Conservation (phyloP, 2,329 filamentous ascomycete species). For the Aspergillus sp. region DNA sequence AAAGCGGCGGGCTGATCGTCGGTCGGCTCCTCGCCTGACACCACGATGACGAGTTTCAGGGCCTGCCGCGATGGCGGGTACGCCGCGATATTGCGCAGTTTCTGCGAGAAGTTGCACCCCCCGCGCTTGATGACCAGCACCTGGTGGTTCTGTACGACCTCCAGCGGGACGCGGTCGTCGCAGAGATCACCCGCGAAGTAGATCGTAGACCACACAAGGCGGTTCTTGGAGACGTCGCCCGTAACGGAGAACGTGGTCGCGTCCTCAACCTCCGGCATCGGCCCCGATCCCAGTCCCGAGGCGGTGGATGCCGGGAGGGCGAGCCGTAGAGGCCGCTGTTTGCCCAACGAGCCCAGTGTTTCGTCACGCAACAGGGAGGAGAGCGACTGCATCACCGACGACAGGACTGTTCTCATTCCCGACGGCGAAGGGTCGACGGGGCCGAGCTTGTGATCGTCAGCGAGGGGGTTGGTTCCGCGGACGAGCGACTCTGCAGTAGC, state of each 20-base stretch:
- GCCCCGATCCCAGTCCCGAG: constrained; percentile 59
- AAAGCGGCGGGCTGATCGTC: constrained; percentile 2
- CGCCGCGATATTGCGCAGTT: constrained; percentile 79
- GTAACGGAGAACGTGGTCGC: constrained; percentile 37
- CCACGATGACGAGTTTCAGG: constrained; percentile 78
- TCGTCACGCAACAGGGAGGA: constrained; percentile 51
- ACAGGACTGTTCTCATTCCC: constrained; percentile 41
- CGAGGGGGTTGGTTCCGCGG: constrained; percentile 18
- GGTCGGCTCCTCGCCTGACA: constrained; percentile 56
- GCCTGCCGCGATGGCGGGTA: constrained; percentile 61
- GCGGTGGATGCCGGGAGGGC: constrained; percentile 50
- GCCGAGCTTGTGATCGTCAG: constrained; percentile 23
- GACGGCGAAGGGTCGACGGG: constrained; percentile 30
- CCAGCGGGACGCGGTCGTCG: constrained; percentile 52
- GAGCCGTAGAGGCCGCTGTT: constrained; percentile 35
- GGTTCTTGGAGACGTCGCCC: constrained; percentile 41
- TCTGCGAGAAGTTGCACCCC: constrained; percentile 78
- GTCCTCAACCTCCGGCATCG: constrained; percentile 65
- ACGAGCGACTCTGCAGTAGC: constrained; percentile 20
- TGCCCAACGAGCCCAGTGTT: constrained; percentile 29
- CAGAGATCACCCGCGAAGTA: constrained; percentile 72
- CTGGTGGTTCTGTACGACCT: constrained; percentile 60
- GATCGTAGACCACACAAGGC: constrained; percentile 67
- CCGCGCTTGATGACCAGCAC: constrained; percentile 81
- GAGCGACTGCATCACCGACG: constrained; percentile 51